Percentiles rank a stretch among this genome's conserved stretches.
Evolutionary conservation across 2,329 filamentous ascomycete genomes (phyloP).

Genomic region (Alternaria sp.): DNA sequence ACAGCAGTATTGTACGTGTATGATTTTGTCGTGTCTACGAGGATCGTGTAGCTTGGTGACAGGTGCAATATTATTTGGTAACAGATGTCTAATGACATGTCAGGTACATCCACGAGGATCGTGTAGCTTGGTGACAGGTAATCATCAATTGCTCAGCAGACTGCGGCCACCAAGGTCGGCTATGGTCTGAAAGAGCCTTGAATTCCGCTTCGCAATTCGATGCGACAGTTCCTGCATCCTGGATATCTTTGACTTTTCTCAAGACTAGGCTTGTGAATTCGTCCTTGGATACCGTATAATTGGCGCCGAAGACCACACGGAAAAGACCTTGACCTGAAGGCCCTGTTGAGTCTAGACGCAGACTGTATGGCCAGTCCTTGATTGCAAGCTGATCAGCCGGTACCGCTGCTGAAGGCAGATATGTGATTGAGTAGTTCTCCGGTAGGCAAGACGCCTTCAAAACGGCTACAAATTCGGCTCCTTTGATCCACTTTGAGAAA

Average conservation of each 20-base stretch:
- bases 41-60: background rate
- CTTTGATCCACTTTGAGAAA: constrained; percentile 20
- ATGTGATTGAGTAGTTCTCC: constrained; percentile 29
- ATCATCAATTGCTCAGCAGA: constrained; percentile 4
- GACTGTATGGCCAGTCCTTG: constrained; percentile 27
- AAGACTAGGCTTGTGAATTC: constrained; percentile 17
- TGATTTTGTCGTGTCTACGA: background rate
- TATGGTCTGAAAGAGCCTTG: constrained; percentile 29
- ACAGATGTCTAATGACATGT: too few species aligned
- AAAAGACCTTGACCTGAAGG: constrained; percentile 25
- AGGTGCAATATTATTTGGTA: too few species aligned
- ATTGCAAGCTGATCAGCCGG: constrained; percentile 27
- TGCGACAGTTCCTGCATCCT: constrained; percentile 18
- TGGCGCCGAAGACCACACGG: constrained; percentile 29
- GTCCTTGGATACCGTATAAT: constrained; percentile 18
- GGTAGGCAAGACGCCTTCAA: constrained; percentile 31
- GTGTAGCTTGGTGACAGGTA: background rate
- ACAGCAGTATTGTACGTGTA: background rate
- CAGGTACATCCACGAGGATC: too few species aligned
- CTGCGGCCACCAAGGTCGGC: constrained; percentile 22
- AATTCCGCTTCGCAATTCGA: constrained; percentile 21
- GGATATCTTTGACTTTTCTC: constrained; percentile 14
- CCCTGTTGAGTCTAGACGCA: constrained; percentile 33
- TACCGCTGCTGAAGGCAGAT: constrained; percentile 14
- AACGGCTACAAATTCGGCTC: constrained; percentile 26